Evolutionary conservation across 2,329 filamentous ascomycete genomes (phyloP), one percentile per base, ranked within the genome.

Genomic region (Ilyonectria robusta): DNA sequence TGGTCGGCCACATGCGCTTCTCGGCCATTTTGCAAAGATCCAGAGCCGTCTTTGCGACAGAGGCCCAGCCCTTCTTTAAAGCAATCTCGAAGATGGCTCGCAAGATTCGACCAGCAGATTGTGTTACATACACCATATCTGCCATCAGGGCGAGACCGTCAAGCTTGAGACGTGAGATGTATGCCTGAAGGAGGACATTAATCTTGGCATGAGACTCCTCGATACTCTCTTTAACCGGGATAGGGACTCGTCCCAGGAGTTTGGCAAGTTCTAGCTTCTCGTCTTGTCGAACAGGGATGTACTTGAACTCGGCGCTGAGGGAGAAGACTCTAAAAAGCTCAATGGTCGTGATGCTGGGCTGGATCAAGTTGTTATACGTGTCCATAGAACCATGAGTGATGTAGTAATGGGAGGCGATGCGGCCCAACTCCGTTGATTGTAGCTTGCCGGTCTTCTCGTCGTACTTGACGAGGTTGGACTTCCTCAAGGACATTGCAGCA

Each of bases 1-100:
- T 99, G 6, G 95, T 98, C 15, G 95, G 95, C 96, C 96, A 99
- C 97, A 99, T 99, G 56, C 97, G 89, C 86, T 97, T 97, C 84
- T 99, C 96, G 0, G 95, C 96, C 94, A 97, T 98, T 84, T 99
- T 99, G 84, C 97, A 99, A 59, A 99, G 87, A 75, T 97, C 94
- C 47, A 99, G 85, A 0, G 96, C 95, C 69, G 93, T 94, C 83
- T 96, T 97, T 9, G 96, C 94, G 4, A 98, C 96, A 17, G 91
- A 92, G 1, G 96, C 91, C 95, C 95, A 99, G 37, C 95, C 95
- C 81, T 98, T 98, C 83, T 95, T 97, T 72, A 99, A 83, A n/a
- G 93, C 92, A 61, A 99, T 98, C 82, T 99, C 97, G 72, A 98
- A 99, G 56, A 99, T 92, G 0, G 96, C 96, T 63, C 96, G 91